Evolutionary conservation across 768 basidiomycete genomes (phyloP).

Genomic region (Hemileccinum impolitum): DNA sequence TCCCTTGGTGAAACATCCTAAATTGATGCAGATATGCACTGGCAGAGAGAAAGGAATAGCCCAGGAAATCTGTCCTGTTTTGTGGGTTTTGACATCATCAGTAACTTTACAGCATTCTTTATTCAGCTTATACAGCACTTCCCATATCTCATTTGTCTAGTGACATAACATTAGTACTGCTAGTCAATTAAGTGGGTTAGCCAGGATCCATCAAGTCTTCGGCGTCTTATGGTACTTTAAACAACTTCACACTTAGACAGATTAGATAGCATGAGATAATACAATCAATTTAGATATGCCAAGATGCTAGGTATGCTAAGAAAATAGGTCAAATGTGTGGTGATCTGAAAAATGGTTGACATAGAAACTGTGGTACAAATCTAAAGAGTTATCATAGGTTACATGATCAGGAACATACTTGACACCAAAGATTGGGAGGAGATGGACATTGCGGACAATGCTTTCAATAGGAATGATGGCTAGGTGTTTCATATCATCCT

Average conservation of each 20-base stretch:
- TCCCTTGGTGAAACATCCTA: constrained; percentile 75
- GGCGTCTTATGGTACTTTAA: too few relatives aligned
- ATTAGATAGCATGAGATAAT: too few relatives aligned
- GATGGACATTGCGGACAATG: constrained; percentile 14
- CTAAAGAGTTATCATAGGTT: constrained; percentile 14
- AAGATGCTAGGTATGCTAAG: neutral
- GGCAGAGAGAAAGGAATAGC: constrained; percentile 59
- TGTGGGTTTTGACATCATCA: constrained; percentile 43
- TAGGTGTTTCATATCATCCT: neutral
- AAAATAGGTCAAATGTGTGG: constrained; percentile 19
- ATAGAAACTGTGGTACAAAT: constrained; percentile 27
- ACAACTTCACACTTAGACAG: too few relatives aligned
- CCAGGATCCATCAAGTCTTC: neutral
- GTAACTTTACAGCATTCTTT: neutral
- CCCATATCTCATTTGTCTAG: neutral
- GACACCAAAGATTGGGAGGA: constrained; percentile 17
- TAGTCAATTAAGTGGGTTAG: neutral
- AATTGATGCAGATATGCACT: constrained; percentile 65
- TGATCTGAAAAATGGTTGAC: constrained; percentile 34
- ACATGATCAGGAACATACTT: constrained; percentile 19
- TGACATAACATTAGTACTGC: neutral
- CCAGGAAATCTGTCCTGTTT: constrained; percentile 78
- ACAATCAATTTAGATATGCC: too few relatives aligned
- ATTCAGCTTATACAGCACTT: neutral
- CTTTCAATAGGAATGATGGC: constrained; percentile 14